Conservation (phyloP, 2,329 filamentous ascomycete genomes). For the Botrytis paeoniae region DNA sequence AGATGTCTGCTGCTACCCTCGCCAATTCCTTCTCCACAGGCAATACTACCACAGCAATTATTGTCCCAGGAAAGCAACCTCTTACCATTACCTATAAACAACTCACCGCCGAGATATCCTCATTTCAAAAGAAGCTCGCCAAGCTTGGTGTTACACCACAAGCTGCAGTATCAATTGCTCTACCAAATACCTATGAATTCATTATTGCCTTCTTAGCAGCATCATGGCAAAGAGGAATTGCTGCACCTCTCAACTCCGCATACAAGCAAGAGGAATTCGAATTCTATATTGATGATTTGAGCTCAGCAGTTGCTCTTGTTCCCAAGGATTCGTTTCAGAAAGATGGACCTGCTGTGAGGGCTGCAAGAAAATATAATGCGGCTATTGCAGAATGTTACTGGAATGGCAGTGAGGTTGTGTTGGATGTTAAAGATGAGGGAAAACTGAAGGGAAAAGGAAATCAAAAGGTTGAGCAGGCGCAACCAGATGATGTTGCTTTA, state of each 20-base stretch:
- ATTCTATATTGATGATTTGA: slow-evolving; percentile 87
- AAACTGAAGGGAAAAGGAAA: slow-evolving; percentile 55
- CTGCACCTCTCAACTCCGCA: slow-evolving; percentile 80
- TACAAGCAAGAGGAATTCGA: slow-evolving; percentile 91
- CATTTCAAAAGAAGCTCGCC: slow-evolving; percentile 77
- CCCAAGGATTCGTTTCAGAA: slow-evolving; percentile 66
- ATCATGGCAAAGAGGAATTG: slow-evolving; percentile 79
- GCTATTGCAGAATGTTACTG: slow-evolving; percentile 88
- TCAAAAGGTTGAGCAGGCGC: slow-evolving; percentile 50
- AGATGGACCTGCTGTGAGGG: slow-evolving; percentile 68
- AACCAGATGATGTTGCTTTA: slow-evolving; percentile 76
- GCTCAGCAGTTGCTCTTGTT: slow-evolving; percentile 73
- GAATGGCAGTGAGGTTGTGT: slow-evolving; percentile 65
- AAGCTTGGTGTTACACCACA: slow-evolving; percentile 66
- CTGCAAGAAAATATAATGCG: slow-evolving; percentile 74
- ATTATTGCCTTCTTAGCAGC: slow-evolving; percentile 83
- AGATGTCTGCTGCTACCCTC: slow-evolving; percentile 46
- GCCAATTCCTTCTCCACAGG: slow-evolving; percentile 53
- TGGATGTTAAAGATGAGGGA: slow-evolving; percentile 76
- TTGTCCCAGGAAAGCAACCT: slow-evolving; percentile 66
- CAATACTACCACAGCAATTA: slow-evolving; percentile 59
- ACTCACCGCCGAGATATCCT: slow-evolving; percentile 61
- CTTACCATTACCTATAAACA: slow-evolving; percentile 68
- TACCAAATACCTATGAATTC: slow-evolving; percentile 84
- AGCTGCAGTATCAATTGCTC: slow-evolving; percentile 76